These are phyloP conservation scores for Lentinula detonsa DNA, from an alignment of 768 basidiomycete genomes.

Conservation along the genomic window DNA sequence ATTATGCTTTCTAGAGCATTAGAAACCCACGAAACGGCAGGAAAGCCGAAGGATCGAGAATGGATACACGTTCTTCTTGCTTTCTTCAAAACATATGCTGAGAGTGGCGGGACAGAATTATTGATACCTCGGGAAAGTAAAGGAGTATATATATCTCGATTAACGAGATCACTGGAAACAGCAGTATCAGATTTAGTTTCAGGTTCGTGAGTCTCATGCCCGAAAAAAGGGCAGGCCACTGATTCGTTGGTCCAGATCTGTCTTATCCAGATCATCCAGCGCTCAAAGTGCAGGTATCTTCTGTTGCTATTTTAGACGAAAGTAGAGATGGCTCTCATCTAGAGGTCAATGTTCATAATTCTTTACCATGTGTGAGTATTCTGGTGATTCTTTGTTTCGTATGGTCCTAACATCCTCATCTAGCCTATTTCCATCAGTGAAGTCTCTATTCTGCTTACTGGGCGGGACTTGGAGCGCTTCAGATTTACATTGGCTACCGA, in stretches of 20 bases:
- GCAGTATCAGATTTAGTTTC: slow-evolving; percentile 47
- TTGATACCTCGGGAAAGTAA: slow-evolving; percentile 49
- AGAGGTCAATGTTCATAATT: slow-evolving; percentile 55
- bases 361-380: slow-evolving; percentile 66
- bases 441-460: slow-evolving; percentile 53
- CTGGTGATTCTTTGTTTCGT: not conserved
- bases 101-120: slow-evolving; percentile 45
- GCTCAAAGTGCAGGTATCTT: slow-evolving; percentile 44
- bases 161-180: slow-evolving; percentile 43
- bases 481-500: slow-evolving; percentile 41
- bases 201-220: slow-evolving; percentile 29
- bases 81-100: slow-evolving; percentile 66
- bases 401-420: not conserved
- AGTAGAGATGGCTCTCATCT: slow-evolving; percentile 63
- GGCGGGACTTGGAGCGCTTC: slow-evolving; percentile 57
- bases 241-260: slow-evolving; percentile 43
- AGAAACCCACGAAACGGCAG: slow-evolving; percentile 54
- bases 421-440: slow-evolving; percentile 61
- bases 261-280: slow-evolving; percentile 65
- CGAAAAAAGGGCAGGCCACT: not conserved
- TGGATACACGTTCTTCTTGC: slow-evolving; percentile 78
- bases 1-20: slow-evolving; percentile 74
- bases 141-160: slow-evolving; percentile 40
- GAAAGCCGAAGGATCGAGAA: slow-evolving; percentile 59
- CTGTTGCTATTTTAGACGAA: slow-evolving; percentile 44